Evolutionary conservation across 805 yeast species (phyloP), one percentile per base, ranked within the genome.

Genomic region (Pichia eremophila): DNA sequence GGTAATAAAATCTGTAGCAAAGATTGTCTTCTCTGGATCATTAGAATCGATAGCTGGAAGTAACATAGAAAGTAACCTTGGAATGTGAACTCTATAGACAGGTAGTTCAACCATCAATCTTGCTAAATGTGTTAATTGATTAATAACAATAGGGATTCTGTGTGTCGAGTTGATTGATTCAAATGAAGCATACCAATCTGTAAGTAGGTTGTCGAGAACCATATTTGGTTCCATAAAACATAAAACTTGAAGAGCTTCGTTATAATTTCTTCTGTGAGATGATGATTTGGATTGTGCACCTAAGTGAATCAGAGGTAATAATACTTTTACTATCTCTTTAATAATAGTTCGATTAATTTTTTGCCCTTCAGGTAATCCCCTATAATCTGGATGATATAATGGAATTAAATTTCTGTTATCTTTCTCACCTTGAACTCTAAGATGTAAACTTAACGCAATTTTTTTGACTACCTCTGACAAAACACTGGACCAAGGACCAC

Each of bases 11-110:
- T 81, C 76, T 39, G 90, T 65, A 0, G 95, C 75, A 45, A 78
- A 74, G 15, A 80, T 71, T 0, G 96, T 82, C 59, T 90, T 78
- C 14, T 71, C 72, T 43, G 88, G 72, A 63, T 93, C 99, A 60
- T 90, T 93, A 0, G 90, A 77, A 60, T 93, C 98, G 29, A 93
- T 79, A 31, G 93, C 96, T 0, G 89, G 85, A 8, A 89, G 62
- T 2, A 82, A 68, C 62, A 87, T 71, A 28, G 81, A 76, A 38
- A 90, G 61, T 15, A 93, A 68, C 46, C 95, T 77, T 0, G 95
- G 78, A 12, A 88, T 67, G 57, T 93, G 99, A 12, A 86, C 79
- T 40, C 96, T 69, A 59, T 75, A 87, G 2, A 79, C 63, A 1
- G 83, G 83, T 2, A 77, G 71, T 8, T 67, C 60, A 0, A 84